phyloP scores from a whole-genome alignment of 1,139 yeast genomes.

The Taphrina flavorubra region DNA sequence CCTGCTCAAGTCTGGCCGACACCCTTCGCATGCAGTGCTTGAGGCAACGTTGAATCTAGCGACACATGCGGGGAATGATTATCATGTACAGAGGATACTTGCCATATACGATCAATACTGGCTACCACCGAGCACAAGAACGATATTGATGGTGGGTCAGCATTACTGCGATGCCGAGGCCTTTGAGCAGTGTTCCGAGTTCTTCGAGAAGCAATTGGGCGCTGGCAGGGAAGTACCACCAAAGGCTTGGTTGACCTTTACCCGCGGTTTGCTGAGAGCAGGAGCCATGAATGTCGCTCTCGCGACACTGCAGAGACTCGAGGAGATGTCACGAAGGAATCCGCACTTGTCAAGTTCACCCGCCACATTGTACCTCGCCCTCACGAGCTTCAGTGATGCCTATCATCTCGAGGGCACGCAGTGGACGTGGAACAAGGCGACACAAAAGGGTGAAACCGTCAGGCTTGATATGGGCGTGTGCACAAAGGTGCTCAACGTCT shows the following conservation, averaged over 20 bases:
- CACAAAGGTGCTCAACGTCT: conserved; percentile 22
- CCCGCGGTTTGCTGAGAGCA: neutral
- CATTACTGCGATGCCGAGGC: conserved; percentile 19
- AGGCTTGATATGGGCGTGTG: conserved; percentile 13
- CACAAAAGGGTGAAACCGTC: neutral
- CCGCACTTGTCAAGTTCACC: neutral
- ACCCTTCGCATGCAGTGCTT: conserved; percentile 5
- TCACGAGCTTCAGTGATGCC: conserved; percentile 16
- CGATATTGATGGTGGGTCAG: neutral
- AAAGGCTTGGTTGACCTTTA: conserved; percentile 16
- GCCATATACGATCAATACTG: conserved; percentile 10
- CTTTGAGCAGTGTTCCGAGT: conserved; percentile 26
- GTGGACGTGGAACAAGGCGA: conserved; percentile 19
- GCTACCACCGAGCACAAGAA: neutral
- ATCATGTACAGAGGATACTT: neutral
- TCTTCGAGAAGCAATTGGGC: conserved; percentile 4
- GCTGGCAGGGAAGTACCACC: conserved; percentile 14
- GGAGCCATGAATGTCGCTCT: conserved; percentile 19
- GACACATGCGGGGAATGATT: neutral
- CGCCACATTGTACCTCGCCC: conserved; percentile 16
- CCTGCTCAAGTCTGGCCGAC: neutral
- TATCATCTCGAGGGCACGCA: conserved; percentile 18
- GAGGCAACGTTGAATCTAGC: conserved; percentile 1
- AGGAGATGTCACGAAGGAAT: neutral
- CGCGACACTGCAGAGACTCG: conserved; percentile 13